Evolutionary conservation across 2,329 filamentous ascomycete genomes (phyloP).

Genomic region (Sclerotinia trifoliorum): DNA sequence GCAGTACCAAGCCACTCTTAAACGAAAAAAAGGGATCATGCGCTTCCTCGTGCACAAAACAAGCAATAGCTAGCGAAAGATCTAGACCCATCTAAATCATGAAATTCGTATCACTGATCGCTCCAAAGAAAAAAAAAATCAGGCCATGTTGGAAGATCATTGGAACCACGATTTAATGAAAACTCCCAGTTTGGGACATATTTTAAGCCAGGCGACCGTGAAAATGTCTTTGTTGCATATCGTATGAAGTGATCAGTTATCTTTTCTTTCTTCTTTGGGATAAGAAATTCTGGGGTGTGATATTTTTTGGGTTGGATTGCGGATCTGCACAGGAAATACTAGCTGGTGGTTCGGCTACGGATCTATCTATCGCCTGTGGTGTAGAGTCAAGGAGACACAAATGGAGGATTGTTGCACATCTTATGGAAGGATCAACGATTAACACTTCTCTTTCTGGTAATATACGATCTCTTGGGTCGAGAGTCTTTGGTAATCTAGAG

Average conservation of each 20-base stretch:
- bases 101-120: slow-evolving; percentile 14
- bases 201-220: neutral
- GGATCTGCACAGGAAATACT: neutral
- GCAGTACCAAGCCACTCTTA: slow-evolving; percentile 4
- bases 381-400: neutral
- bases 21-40: slow-evolving; percentile 7
- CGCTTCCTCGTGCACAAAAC: neutral
- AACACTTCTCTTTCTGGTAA: slow-evolving; percentile 4
- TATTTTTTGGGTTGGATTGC: neutral
- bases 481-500: neutral
- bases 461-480: neutral
- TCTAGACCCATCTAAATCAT: slow-evolving; percentile 21
- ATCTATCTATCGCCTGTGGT: too few species aligned
- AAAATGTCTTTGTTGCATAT: slow-evolving; percentile 6
- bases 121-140: slow-evolving; percentile 16
- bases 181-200: slow-evolving; percentile 6
- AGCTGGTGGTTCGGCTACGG: too few species aligned
- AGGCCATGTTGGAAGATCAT: slow-evolving; percentile 19
- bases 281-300: neutral
- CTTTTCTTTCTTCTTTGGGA: neutral
- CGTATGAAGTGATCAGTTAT: slow-evolving; percentile 1
- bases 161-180: slow-evolving; percentile 12
- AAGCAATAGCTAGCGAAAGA: slow-evolving; percentile 12
- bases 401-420: slow-evolving; percentile 17
- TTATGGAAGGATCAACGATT: slow-evolving; percentile 12